Conservation (phyloP, 2,329 filamentous ascomycete species). For the Cadophora gregata region DNA sequence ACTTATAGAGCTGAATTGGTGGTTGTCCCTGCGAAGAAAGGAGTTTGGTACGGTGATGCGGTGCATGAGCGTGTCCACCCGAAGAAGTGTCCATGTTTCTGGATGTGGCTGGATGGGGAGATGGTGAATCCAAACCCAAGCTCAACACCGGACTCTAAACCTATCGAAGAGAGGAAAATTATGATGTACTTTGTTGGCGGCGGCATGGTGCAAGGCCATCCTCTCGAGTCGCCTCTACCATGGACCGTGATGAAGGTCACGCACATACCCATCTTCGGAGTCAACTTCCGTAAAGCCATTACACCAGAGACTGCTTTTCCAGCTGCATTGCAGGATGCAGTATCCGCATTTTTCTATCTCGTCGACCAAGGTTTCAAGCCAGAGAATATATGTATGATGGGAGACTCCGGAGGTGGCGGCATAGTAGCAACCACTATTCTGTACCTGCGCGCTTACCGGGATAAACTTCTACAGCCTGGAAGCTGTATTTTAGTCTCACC, state of each 20-base stretch:
- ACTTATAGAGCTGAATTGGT: background rate
- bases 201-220: conserved; percentile 13
- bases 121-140: background rate
- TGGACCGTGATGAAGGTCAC: background rate
- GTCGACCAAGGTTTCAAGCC: conserved; percentile 3
- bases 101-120: conserved; percentile 1
- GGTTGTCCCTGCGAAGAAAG: background rate
- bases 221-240: conserved; percentile 1
- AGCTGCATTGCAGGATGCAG: conserved; percentile 13
- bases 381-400: conserved; percentile 10
- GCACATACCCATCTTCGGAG: conserved; percentile 6
- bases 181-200: conserved; percentile 12
- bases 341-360: conserved; percentile 5
- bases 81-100: background rate
- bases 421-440: background rate
- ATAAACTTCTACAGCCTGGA: background rate
- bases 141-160: background rate
- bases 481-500: conserved; percentile 7
- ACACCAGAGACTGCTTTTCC: conserved; percentile 8
- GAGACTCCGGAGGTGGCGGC: background rate
- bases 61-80: background rate
- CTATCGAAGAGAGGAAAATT: background rate
- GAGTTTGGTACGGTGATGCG: conserved; percentile 2
- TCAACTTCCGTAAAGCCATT: conserved; percentile 14
- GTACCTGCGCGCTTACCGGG: background rate